Base-by-base conservation (phyloP, 1,284 basidiomycete species). In the Ganoderma meredithae region DNA sequence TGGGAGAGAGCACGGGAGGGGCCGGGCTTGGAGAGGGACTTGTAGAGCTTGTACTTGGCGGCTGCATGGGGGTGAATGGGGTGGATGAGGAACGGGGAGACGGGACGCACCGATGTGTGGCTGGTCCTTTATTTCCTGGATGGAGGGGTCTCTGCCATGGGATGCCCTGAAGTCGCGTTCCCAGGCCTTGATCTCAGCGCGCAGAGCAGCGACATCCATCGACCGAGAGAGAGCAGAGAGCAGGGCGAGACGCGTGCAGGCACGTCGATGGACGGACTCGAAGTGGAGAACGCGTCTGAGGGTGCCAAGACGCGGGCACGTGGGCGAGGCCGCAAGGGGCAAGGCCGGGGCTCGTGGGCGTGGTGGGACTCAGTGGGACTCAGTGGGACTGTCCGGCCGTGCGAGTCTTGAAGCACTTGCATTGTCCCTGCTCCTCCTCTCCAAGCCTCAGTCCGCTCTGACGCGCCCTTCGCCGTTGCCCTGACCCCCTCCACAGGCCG, bases 31-130 rank as follows among this genome's bases (percentile, higher is more conserved):
- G 85, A 86, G 33, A 95, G 84, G 67, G 86, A 89, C 82, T 95
- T 95, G 83, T 96, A 95, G 44, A 89, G 84, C 74, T 87, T 93
- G 82, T 96, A 96, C 78, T 93, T 93, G 70, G 89, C 86, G 65
- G 91, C 95, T 96, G 65, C 17, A 66, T 69, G 69, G 56, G 73
- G 70, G 69, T 70, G 70, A 78, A 72, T 76, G 71, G 60, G 66
- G 65, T 65, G 70, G 44, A 68, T 47, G 68, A 61, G 41, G 55
- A 66, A 69, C 69, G 36, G 58, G 67, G 53, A 67, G 43, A 63
- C 43, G 65, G 65, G 64, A 82, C 89, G 72, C 72, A 96, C 95
- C 92, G 71, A 96, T 92, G 66, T 80, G 77, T 22, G 89, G 86
- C 64, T 88, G 84, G 39, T 83, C 80, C 77, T 88, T 94, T 73